These are phyloP conservation scores for Saturnispora galanensis DNA, from an alignment of 805 yeast genomes.

Conservation along the genomic window DNA sequence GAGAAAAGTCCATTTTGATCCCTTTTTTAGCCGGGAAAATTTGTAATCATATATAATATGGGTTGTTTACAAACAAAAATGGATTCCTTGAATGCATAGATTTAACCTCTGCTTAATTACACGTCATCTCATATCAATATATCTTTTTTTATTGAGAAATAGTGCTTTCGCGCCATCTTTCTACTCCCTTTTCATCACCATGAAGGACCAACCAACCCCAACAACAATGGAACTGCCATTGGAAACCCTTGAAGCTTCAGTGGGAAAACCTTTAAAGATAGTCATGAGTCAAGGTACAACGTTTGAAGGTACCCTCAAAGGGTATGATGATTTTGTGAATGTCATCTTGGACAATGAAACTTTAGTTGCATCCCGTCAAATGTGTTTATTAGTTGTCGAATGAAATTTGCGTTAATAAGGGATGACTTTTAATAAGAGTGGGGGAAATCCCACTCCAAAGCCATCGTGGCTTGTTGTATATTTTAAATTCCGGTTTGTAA, in stretches of 20 bases:
- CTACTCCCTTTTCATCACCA: no score
- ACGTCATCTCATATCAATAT: no score
- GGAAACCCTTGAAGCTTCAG: constrained; percentile 79
- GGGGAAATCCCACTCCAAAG: constrained; percentile 55
- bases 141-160: no score
- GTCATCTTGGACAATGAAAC: constrained; percentile 69
- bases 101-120: no score
- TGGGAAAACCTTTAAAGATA: constrained; percentile 67
- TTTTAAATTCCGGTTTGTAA: constrained; percentile 53
- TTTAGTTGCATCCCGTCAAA: constrained; percentile 6
- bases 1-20: no score
- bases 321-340: constrained; percentile 93
- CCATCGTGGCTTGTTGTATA: constrained; percentile 42
- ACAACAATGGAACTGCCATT: constrained; percentile 43
- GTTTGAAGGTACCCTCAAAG: constrained; percentile 79
- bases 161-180: no score
- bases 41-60: no score
- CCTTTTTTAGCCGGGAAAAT: no score
- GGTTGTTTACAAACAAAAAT: no score
- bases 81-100: no score
- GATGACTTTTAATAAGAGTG: constrained; percentile 50
- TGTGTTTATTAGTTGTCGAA: constrained; percentile 3
- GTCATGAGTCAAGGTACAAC: constrained; percentile 47
- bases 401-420: constrained; percentile 29
- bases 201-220: no score